Evolutionary conservation across 2,329 filamentous ascomycete genomes (phyloP), one percentile per base, ranked within the genome.

Genomic region (Chaetomium olivaceum): DNA sequence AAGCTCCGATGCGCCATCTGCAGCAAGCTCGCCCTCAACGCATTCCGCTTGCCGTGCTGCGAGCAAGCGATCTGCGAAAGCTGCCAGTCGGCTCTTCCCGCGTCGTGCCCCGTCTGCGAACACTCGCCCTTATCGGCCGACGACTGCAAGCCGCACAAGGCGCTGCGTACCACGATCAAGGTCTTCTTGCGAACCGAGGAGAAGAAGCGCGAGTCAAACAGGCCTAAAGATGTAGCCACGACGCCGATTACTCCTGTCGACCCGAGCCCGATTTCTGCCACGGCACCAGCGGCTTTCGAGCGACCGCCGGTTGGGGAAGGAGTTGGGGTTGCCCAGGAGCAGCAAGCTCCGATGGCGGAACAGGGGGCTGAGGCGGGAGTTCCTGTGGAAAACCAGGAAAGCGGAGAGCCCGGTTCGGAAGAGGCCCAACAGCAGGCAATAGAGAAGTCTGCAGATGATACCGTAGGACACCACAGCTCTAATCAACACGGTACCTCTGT

Each of bases 1-100:
- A 97, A 97, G 83, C 85, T 99, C 69, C 91, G 93, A 79, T 99
- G 95, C 82, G 92, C 92, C 61, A 91, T 92, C 72, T 99, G 95
- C 80, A 95, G 91, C 80, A 93, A 91, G 77, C 84, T 98, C 65
- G 93, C 93, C 33, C 82, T 96, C 70, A 96, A 97, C 76, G 92
- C 94, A 9, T 96, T 92, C 77, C 91, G 93, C 69, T 83, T 97
- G 31, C 92, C 93, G 1, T 99, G 95, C 79, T 99, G 95, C 78
- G 95, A 97, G 75, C 94, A 96, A 76, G 89, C 91, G 50, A 96
- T 98, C 65, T 98, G 95, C 82, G 91, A 94, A 75, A 85, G 83
- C 70, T 99, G 95, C 77, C 92, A 96, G 77, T 82, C 87, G 8
- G 89, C 88, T 29, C 82, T 96, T 11, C 88, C 90, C 14, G 85